These are phyloP conservation scores for Venturia oleaginea DNA, from an alignment of 2,329 filamentous ascomycete genomes.

Conservation along the genomic window DNA sequence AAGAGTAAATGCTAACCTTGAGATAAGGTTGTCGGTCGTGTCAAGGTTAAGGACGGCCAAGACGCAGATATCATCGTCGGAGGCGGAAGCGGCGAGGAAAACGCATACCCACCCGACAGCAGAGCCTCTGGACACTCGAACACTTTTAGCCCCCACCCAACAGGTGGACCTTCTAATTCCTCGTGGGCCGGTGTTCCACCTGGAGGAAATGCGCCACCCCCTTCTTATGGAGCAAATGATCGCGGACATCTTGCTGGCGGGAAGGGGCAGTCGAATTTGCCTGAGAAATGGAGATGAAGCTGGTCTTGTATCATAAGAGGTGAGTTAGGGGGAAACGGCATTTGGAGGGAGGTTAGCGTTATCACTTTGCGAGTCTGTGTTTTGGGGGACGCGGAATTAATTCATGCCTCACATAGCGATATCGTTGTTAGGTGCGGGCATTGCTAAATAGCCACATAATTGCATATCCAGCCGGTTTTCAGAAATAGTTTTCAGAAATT, in stretches of 20 bases:
- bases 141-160: background rate
- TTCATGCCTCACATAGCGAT: background rate
- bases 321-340: background rate
- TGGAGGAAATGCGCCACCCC: background rate
- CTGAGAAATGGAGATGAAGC: slow-evolving; percentile 2
- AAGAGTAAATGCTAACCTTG: slow-evolving; percentile 50
- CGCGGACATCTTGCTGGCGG: background rate
- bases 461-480: too few relatives aligned
- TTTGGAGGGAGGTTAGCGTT: background rate
- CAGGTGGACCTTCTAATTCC: background rate
- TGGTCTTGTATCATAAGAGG: background rate
- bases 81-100: slow-evolving; percentile 53
- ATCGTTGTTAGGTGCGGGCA: background rate
- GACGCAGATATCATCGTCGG: slow-evolving; percentile 67
- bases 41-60: slow-evolving; percentile 42
- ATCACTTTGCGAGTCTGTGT: background rate
- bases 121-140: background rate
- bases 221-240: background rate
- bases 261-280: background rate
- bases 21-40: slow-evolving; percentile 85
- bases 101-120: background rate
- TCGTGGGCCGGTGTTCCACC: background rate
- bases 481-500: too few relatives aligned
- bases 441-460: background rate
- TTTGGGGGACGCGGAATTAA: background rate